A percentile compares a stretch with the other conserved stretches of the same genome.
phyloP scores from a whole-genome alignment of 257 asterid species.

The Coffea canephora region DNA sequence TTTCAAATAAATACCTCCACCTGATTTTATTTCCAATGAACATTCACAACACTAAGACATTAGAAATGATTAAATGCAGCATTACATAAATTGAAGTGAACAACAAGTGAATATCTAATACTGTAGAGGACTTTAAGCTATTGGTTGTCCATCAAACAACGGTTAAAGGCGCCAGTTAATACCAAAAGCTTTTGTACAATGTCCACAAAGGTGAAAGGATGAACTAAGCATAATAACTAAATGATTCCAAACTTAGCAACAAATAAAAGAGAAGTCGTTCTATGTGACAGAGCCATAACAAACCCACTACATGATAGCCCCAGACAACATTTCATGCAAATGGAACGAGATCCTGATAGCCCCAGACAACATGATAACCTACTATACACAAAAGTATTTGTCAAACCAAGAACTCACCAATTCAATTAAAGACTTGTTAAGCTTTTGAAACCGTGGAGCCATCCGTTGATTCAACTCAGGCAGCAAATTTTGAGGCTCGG shows the following conservation, averaged over 20 bases:
- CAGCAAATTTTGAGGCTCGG: constrained; percentile 72
- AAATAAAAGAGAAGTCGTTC: not conserved
- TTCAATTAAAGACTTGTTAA: constrained; percentile 79
- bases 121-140: not conserved
- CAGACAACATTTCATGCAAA: not conserved
- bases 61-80: not conserved
- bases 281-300: not conserved
- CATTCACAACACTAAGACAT: not conserved
- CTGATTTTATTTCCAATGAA: not conserved
- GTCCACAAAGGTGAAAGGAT: not conserved
- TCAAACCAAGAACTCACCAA: constrained; percentile 49
- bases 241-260: not conserved
- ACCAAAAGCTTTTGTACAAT: not conserved
- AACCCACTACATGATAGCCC: not conserved
- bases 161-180: not conserved
- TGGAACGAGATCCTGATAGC: not conserved
- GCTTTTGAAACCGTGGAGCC: constrained; percentile 89
- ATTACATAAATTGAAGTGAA: not conserved
- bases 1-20: not conserved
- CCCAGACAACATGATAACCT: not conserved
- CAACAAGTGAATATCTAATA: not conserved
- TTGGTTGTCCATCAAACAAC: not conserved
- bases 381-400: constrained; percentile 1
- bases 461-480: constrained; percentile 81
- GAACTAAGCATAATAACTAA: not conserved